Base-by-base conservation (phyloP, 495 filamentous ascomycete genomes). In the Xylaria intraflava region DNA sequence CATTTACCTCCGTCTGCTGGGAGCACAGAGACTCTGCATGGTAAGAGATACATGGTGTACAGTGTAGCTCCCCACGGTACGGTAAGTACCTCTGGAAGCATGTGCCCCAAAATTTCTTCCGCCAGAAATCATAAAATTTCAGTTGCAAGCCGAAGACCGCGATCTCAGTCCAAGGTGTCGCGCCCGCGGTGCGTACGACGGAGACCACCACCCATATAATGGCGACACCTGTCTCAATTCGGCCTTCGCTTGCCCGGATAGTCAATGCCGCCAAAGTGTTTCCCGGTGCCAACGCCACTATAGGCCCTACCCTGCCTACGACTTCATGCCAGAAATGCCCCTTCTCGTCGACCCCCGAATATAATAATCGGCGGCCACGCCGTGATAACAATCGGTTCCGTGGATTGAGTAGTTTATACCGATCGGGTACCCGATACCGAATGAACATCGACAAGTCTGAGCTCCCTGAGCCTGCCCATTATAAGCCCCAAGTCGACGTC, bases 331-430 rank as follows among this genome's bases (percentile, higher is more conserved):
- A 60, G 33, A 51, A 49, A 51, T 62, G 61, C 52, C 39, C 48
- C 9, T 66, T 66, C 52, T 66, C 64, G 17, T 58, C 65, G 36
- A 67, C 62, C 0, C 42, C 65, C 6, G 56, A 61, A 14, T 60
- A 54, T 29, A 65, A 51, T 30, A 57, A 39, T 17, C 59, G 65
- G 9, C 54, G 55, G 19, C 59, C 65, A 3, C 65, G 62, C 56
- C 69, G 77, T 51, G 86, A 90, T 66, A 74, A 75, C 62, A 89
- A 80, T 65, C 78, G 76, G 49, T 64, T 81, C 38, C 89, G 93
- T 44, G 93, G 90, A 5, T 81, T 96, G 36, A 92, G 87, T 20
- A 83, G 85, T 23, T 69, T 94, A 49, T 84, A 87, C 50, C 77
- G 84, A 19, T 90, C 85, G 22, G 89, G 89, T n/a, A 82, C 83